A percentile compares a stretch with the other conserved stretches of the same genome.
phyloP scores from a whole-genome alignment of 768 basidiomycete species.

The Psilocybe subaeruginosa region DNA sequence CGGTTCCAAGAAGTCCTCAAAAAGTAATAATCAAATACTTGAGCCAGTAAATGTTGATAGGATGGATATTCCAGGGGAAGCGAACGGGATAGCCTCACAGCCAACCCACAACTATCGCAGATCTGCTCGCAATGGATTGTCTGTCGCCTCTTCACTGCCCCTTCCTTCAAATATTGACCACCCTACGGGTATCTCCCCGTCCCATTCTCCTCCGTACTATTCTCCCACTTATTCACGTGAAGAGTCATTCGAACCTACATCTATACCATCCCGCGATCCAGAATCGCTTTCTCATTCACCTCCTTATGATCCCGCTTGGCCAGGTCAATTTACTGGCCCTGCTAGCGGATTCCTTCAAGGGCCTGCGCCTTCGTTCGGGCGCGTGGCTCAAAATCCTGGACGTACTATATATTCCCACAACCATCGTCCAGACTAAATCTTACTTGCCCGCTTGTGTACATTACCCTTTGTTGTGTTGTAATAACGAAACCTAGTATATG shows the following conservation, averaged over 20 bases:
- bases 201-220: constrained; percentile 17
- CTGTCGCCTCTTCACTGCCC: constrained; percentile 19
- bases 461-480: constrained; percentile 8
- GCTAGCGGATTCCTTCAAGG: constrained; percentile 54
- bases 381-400: constrained; percentile 49
- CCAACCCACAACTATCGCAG: constrained; percentile 15
- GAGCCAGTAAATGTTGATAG: constrained; percentile 3
- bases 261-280: constrained; percentile 26
- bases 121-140: constrained; percentile 20
- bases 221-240: constrained; percentile 20
- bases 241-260: constrained; percentile 24
- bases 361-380: constrained; percentile 42
- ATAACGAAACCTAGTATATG: constrained; percentile 4
- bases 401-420: constrained; percentile 68
- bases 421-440: constrained; percentile 34
- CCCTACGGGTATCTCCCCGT: constrained; percentile 10
- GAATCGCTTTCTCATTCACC: constrained; percentile 28
- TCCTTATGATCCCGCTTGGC: constrained; percentile 27
- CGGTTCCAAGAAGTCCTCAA: constrained; percentile 16
- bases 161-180: constrained; percentile 25
- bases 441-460: constrained; percentile 3
- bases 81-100: neutral
- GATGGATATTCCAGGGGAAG: neutral
- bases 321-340: constrained; percentile 47
- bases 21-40: neutral